Conservation (phyloP, 352 stramenopile species). For the Phytophthora niederhauseri region DNA sequence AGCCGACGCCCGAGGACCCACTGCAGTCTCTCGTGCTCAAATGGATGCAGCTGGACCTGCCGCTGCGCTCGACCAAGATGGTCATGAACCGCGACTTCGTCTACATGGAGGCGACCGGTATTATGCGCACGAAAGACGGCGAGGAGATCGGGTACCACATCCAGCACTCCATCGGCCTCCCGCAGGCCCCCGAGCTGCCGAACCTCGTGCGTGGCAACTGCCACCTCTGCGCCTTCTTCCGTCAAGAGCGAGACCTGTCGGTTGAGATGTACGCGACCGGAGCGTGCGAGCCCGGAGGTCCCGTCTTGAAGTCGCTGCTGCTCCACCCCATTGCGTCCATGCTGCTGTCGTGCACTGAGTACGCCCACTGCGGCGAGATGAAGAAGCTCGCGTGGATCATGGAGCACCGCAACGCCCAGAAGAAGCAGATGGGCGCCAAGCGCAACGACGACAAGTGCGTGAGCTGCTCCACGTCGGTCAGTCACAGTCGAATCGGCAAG, state of each 20-base stretch:
- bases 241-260: conserved; percentile 29
- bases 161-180: conserved; percentile 32
- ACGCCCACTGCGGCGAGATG: conserved; percentile 44
- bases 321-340: conserved; percentile 28
- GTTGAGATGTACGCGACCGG: conserved; percentile 38
- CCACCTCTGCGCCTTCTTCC: conserved; percentile 39
- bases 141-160: conserved; percentile 36
- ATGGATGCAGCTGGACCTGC: conserved; percentile 42
- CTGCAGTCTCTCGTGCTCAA: conserved; percentile 42
- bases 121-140: conserved; percentile 30
- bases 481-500: conserved; percentile 27
- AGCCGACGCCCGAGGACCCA: conserved; percentile 37
- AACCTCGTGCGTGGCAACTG: conserved; percentile 32
- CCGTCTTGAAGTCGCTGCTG: conserved; percentile 30
- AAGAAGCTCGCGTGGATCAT: conserved; percentile 48
- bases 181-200: conserved; percentile 29
- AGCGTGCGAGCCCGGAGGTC: conserved; percentile 32
- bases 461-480: conserved; percentile 28
- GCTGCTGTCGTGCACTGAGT: conserved; percentile 32
- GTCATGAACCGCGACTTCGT: conserved; percentile 53
- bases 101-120: conserved; percentile 43
- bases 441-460: conserved; percentile 37
- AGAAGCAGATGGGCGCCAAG: conserved; percentile 31
- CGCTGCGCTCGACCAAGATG: conserved; percentile 40
- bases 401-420: conserved; percentile 31